Conservation (phyloP, 257 asterid genomes). For the Primulina tabacum region DNA sequence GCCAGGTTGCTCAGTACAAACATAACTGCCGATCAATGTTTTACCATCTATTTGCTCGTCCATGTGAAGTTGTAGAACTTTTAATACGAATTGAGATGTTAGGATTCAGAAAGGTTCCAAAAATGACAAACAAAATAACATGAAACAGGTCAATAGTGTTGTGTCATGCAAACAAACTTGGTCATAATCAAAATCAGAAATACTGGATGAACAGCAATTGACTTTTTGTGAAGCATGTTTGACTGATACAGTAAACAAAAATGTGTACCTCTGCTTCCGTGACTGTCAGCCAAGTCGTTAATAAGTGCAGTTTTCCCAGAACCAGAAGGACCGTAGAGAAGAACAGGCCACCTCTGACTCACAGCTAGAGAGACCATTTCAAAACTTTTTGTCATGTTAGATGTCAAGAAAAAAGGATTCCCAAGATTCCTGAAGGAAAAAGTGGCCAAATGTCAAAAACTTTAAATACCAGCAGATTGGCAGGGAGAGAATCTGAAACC, state of each 20-base stretch:
- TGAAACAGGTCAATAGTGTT: conserved; percentile 3
- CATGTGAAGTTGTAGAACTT: conserved; percentile 85
- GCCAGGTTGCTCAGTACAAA: conserved; percentile 88
- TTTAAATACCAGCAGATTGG: background rate
- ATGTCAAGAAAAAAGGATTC: conserved; percentile 65
- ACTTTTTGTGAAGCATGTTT: background rate
- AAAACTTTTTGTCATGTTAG: conserved; percentile 58
- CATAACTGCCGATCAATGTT: conserved; percentile 84
- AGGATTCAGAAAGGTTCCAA: conserved; percentile 23
- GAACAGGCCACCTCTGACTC: conserved; percentile 95
- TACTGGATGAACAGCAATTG: background rate
- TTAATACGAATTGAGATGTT: conserved; percentile 17
- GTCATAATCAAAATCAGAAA: conserved; percentile 8
- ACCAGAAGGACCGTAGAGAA: conserved; percentile 91
- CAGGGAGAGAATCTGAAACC: conserved; percentile 7
- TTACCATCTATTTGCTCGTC: conserved; percentile 97
- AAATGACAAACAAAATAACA: conserved; percentile 3
- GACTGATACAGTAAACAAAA: conserved; percentile 3
- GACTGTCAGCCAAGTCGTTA: conserved; percentile 53
- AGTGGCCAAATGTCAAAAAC: conserved; percentile 19
- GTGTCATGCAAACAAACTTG: conserved; percentile 14
- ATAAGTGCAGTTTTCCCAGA: conserved; percentile 83
- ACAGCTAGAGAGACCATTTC: conserved; percentile 81
- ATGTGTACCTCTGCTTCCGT: conserved; percentile 61
- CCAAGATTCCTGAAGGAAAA: conserved; percentile 42